Conservation (phyloP, 1,139 yeast species). For the Ashbya aceris region DNA sequence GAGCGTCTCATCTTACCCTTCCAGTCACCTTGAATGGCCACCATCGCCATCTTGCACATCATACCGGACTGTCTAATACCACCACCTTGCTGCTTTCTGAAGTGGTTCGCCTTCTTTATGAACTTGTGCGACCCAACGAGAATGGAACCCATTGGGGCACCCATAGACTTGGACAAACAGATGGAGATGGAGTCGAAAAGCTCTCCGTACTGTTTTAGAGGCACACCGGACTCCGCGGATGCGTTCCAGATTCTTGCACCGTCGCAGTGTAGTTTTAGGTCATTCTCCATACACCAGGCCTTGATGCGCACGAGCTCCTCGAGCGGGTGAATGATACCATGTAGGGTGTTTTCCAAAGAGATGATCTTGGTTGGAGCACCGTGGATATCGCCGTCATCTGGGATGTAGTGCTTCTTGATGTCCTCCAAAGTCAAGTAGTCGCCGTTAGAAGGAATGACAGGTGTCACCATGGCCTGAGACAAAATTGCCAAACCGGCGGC, state of each 20-base stretch:
- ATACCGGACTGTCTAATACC: slow-evolving; percentile 89
- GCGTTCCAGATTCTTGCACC: slow-evolving; percentile 98
- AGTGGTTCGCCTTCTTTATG: slow-evolving; percentile 71
- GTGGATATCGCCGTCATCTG: slow-evolving; percentile 79
- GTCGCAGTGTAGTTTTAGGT: slow-evolving; percentile 69
- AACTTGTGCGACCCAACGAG: slow-evolving; percentile 59
- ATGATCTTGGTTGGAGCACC: slow-evolving; percentile 81
- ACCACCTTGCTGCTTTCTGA: slow-evolving; percentile 91
- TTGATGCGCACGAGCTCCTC: slow-evolving; percentile 72
- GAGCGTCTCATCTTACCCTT: slow-evolving; percentile 44
- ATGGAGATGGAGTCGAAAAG: slow-evolving; percentile 82
- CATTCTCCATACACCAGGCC: slow-evolving; percentile 56
- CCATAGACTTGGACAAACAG: slow-evolving; percentile 83
- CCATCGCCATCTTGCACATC: slow-evolving; percentile 70
- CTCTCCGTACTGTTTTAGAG: slow-evolving; percentile 63
- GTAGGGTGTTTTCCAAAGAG: slow-evolving; percentile 80
- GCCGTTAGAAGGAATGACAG: slow-evolving; percentile 70
- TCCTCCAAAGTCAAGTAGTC: slow-evolving; percentile 73
- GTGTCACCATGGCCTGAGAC: slow-evolving; percentile 87
- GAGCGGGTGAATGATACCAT: slow-evolving; percentile 73
- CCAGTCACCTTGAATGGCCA: slow-evolving; percentile 71
- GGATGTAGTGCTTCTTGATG: slow-evolving; percentile 51
- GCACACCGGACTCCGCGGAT: slow-evolving; percentile 59
- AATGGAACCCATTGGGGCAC: slow-evolving; percentile 91
- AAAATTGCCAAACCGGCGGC: slow-evolving; percentile 87